Conservation (phyloP, 352 stramenopile species). For the Globisporangium nodosum region DNA sequence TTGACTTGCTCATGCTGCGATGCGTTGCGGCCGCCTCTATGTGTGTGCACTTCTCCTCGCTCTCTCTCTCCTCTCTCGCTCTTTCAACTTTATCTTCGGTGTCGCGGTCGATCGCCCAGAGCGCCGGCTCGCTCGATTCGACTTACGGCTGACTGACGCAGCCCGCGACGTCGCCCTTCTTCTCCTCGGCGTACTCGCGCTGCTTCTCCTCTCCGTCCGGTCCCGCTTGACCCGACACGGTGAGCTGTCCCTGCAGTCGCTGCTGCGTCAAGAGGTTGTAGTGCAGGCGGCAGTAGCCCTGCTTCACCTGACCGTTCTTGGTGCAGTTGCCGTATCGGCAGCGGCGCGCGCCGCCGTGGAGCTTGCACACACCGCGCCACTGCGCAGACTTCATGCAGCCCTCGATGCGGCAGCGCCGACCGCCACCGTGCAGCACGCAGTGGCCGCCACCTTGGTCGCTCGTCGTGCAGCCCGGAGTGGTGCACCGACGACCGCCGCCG, state of each 20-base stretch:
- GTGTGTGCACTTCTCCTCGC: neutral
- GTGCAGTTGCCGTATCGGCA: conserved; percentile 73
- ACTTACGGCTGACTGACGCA: neutral
- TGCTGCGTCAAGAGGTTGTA: conserved; percentile 49
- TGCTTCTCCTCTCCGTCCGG: neutral
- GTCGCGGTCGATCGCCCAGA: neutral
- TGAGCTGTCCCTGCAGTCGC: conserved; percentile 16
- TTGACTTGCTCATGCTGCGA: neutral
- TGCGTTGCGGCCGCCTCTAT: neutral
- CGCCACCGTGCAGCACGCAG: conserved; percentile 79
- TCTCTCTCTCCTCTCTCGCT: neutral
- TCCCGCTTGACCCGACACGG: neutral
- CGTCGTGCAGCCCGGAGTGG: conserved; percentile 69
- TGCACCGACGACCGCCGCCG: conserved; percentile 61
- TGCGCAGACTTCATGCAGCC: conserved; percentile 81
- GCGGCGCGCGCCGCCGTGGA: conserved; percentile 74
- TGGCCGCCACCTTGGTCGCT: conserved; percentile 83
- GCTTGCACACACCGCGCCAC: conserved; percentile 78
- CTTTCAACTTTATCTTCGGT: neutral
- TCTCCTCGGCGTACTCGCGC: neutral
- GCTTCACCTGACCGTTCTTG: conserved; percentile 80
- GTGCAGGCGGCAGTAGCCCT: conserved; percentile 76
- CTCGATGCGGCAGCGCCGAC: conserved; percentile 66
- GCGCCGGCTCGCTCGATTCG: neutral
- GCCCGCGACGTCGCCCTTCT: neutral